phyloP scores from a whole-genome alignment of 140 eudicot genomes.

The Senecio squalidus region DNA sequence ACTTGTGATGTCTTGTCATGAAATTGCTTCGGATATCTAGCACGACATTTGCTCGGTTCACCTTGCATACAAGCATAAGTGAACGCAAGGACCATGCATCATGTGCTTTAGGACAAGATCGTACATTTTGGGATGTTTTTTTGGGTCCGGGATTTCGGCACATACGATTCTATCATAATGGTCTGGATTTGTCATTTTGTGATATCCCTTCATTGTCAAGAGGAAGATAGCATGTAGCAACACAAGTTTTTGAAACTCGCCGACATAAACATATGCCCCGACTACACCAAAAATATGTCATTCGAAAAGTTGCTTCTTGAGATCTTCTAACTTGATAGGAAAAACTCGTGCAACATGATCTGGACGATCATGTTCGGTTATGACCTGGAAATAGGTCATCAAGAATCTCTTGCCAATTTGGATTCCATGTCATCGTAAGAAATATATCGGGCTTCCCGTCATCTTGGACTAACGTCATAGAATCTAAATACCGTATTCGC shows the following conservation, averaged over 20 bases:
- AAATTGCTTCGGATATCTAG: not conserved
- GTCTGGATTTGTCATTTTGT: not conserved
- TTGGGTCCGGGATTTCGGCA: not conserved
- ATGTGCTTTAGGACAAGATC: not conserved
- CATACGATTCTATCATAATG: not conserved
- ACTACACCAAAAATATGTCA: not conserved
- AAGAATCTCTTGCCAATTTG: not conserved
- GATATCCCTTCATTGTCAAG: not conserved
- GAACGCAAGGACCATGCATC: not conserved
- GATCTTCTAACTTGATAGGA: not conserved
- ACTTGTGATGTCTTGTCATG: not conserved
- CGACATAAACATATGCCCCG: not conserved
- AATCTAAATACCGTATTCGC: not conserved
- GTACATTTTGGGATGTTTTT: not conserved
- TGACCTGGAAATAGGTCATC: not conserved
- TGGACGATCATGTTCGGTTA: not conserved
- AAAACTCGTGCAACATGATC: not conserved
- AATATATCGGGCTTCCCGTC: not conserved
- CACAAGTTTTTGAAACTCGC: not conserved
- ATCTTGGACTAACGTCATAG: conserved; percentile 8
- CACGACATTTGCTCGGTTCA: not conserved
- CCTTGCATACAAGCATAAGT: not conserved
- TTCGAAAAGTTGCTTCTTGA: not conserved
- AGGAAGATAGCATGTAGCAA: not conserved
- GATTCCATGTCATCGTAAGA: not conserved